Evolutionary conservation across 768 basidiomycete genomes (phyloP).

Genomic region (Lactarius pseudohatsudake): DNA sequence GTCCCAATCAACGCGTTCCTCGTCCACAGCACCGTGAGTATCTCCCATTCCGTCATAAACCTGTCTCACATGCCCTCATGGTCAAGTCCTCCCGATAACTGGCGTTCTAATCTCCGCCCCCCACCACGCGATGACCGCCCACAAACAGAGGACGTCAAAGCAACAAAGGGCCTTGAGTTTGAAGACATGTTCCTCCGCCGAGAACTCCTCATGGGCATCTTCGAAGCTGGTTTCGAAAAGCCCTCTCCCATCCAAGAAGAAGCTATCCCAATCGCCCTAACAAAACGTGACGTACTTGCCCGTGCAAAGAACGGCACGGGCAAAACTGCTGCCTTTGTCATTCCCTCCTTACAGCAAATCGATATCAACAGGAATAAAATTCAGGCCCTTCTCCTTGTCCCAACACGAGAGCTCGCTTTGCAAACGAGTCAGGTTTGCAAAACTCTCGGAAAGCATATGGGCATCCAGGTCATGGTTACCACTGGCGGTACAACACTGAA

Average conservation of each 20-base stretch:
- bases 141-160: conserved; percentile 96
- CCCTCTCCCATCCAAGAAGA: conserved; percentile 99
- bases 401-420: conserved; percentile 96
- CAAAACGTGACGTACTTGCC: conserved; percentile 90
- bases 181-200: conserved; percentile 91
- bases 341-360: conserved; percentile 92
- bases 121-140: conserved; percentile 92
- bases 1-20: conserved; percentile 30
- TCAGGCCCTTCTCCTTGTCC: conserved; percentile 94
- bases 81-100: conserved; percentile 39
- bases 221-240: conserved; percentile 95
- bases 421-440: conserved; percentile 99
- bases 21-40: conserved; percentile 29
- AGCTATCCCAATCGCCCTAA: conserved; percentile 92
- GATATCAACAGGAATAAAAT: conserved; percentile 84
- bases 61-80: neutral
- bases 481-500: conserved; percentile 97
- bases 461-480: conserved; percentile 96
- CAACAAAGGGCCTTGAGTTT: conserved; percentile 91
- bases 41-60: neutral
- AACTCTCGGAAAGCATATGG: conserved; percentile 94
- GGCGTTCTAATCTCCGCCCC: conserved; percentile 77
- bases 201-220: conserved; percentile 99
- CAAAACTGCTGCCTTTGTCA: conserved; percentile 98
- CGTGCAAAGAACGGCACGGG: conserved; percentile 97